Evolutionary conservation across 306 rosid species (phyloP).

Genomic region (Quercus alba): DNA sequence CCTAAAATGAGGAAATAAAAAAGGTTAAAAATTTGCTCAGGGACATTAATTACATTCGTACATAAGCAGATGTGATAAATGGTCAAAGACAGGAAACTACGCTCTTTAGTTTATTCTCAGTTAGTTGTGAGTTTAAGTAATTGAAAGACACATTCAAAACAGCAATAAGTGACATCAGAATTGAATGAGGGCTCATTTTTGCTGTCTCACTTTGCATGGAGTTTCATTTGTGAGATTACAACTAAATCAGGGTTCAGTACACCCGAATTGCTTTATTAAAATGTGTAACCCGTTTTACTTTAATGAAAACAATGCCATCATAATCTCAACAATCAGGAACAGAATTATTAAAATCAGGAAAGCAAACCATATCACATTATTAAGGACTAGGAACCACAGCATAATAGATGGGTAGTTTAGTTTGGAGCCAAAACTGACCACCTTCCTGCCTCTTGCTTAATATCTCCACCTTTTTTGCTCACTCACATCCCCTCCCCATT

Average conservation of each 20-base stretch:
- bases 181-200: not conserved
- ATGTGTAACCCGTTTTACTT: not conserved
- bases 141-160: not conserved
- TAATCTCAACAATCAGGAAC: too few species aligned
- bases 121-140: not conserved
- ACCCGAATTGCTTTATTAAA: not conserved
- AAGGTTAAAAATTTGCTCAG: not conserved
- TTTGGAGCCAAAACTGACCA: too few species aligned
- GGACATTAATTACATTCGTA: not conserved
- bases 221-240: not conserved
- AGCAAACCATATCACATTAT: too few species aligned
- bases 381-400: too few species aligned
- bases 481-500: too few species aligned
- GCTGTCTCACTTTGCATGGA: not conserved
- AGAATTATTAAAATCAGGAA: too few species aligned
- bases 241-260: not conserved
- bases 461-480: too few species aligned
- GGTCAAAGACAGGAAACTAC: not conserved
- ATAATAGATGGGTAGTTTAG: too few species aligned
- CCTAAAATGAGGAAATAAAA: conserved; percentile 34
- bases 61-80: not conserved
- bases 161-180: not conserved
- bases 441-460: too few species aligned
- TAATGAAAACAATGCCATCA: not conserved
- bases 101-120: not conserved